Percentiles rank a stretch among this genome's conserved stretches.
Conservation (phyloP, 1,284 basidiomycete genomes). For the Coniophora puteana region DNA sequence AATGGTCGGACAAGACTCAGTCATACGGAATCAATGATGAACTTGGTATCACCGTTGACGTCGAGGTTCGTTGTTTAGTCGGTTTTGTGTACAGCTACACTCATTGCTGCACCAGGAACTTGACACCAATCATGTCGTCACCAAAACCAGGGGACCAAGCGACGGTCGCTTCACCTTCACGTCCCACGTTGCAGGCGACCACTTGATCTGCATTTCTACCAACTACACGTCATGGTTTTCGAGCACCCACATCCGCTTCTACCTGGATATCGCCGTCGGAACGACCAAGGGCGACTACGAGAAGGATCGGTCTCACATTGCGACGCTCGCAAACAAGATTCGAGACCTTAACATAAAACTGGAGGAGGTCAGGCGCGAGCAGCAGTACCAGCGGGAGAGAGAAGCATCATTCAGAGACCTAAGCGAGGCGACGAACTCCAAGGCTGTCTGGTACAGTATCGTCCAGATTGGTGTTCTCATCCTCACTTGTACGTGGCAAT, state of each 20-base stretch:
- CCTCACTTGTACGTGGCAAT: constrained; percentile 88
- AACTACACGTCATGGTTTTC: constrained; percentile 87
- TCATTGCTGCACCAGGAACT: constrained; percentile 58
- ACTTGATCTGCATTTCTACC: constrained; percentile 92
- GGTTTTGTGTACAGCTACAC: constrained; percentile 4
- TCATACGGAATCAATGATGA: constrained; percentile 72
- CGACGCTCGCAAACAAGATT: constrained; percentile 82
- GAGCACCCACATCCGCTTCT: constrained; percentile 87
- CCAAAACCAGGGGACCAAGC: constrained; percentile 84
- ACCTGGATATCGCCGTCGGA: constrained; percentile 93
- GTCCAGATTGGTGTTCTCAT: constrained; percentile 85
- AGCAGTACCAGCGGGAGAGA: constrained; percentile 96
- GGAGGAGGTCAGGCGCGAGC: constrained; percentile 90
- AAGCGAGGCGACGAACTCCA: constrained; percentile 84
- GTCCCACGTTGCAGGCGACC: constrained; percentile 94
- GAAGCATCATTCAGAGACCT: constrained; percentile 91
- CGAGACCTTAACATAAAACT: constrained; percentile 92
- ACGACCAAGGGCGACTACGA: constrained; percentile 78
- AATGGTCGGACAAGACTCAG: constrained; percentile 80
- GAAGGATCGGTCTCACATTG: constrained; percentile 84
- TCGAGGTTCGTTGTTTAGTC: constrained; percentile 56
- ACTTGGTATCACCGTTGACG: constrained; percentile 87
- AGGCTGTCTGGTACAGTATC: constrained; percentile 92
- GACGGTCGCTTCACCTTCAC: constrained; percentile 97
- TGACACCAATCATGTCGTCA: constrained; percentile 71